Evolutionary conservation across 495 filamentous ascomycete species (phyloP).

Genomic region (Penicillium subrubescens): DNA sequence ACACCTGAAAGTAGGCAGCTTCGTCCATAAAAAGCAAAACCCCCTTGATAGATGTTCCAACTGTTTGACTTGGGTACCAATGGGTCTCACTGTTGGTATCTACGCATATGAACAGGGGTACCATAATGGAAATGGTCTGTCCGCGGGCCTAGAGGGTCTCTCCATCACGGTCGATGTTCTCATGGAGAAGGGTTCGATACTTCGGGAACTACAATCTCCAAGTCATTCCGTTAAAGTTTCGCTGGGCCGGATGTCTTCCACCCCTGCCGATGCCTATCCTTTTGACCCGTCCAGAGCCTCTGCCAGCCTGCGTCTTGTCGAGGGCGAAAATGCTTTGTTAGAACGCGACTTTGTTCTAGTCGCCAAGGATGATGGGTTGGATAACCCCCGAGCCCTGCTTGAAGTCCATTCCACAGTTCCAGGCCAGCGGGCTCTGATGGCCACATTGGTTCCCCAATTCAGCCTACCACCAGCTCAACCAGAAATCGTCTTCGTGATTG

Average conservation of each 20-base stretch:
- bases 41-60: too few species aligned
- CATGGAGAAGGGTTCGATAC: constrained; percentile 54
- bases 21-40: too few species aligned
- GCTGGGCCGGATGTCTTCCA: constrained; percentile 57
- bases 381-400: constrained; percentile 60
- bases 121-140: background rate
- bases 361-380: constrained; percentile 55
- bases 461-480: constrained; percentile 51
- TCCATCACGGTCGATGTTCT: constrained; percentile 61
- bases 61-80: too few species aligned
- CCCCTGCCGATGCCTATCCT: constrained; percentile 26
- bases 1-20: too few species aligned
- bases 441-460: constrained; percentile 68
- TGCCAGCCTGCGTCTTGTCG: constrained; percentile 48
- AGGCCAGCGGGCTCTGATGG: constrained; percentile 65
- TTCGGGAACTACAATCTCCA: constrained; percentile 63
- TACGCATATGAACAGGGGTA: background rate
- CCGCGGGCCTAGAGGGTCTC: constrained; percentile 41
- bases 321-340: constrained; percentile 14
- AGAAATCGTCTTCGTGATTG: constrained; percentile 72
- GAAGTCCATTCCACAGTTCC: constrained; percentile 63
- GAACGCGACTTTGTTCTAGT: constrained; percentile 55
- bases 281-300: constrained; percentile 60
- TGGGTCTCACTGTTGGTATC: too few species aligned
- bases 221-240: constrained; percentile 67